A percentile compares a stretch with the other conserved stretches of the same genome.
phyloP scores from a whole-genome alignment of 164 flowering plant species.

The Magnolia sinica region DNA sequence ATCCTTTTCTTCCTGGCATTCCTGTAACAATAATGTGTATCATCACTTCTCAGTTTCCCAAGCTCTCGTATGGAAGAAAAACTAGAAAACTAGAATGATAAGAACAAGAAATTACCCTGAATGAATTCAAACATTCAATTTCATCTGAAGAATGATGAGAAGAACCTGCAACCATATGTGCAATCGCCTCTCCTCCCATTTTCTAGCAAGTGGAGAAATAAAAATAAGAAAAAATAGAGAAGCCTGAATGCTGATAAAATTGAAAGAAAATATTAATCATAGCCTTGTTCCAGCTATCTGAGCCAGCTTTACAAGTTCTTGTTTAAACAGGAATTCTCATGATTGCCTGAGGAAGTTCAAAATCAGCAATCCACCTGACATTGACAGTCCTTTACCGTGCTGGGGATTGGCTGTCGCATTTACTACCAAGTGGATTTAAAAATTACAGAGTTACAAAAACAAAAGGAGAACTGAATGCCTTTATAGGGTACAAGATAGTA shows the following conservation, averaged over 20 bases:
- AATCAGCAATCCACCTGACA: too few species aligned
- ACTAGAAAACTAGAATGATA: not conserved
- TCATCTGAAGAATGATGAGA: constrained; percentile 55
- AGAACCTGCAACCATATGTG: constrained; percentile 59
- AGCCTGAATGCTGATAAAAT: not conserved
- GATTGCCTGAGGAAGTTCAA: not conserved
- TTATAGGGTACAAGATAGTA: too few species aligned
- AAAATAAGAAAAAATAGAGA: constrained; percentile 3
- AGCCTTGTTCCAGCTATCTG: not conserved
- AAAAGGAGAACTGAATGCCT: too few species aligned
- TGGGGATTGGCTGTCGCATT: too few species aligned
- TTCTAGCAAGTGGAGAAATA: constrained; percentile 35
- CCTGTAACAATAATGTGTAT: constrained; percentile 33
- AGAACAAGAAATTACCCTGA: constrained; percentile 39
- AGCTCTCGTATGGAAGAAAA: not conserved
- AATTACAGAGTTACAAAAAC: too few species aligned
- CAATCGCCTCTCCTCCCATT: constrained; percentile 50
- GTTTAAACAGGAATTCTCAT: not conserved
- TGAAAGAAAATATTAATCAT: not conserved
- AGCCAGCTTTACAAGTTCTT: not conserved
- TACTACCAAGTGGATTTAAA: too few species aligned
- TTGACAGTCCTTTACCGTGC: too few species aligned
- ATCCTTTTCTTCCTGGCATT: constrained; percentile 34
- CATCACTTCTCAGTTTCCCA: not conserved
- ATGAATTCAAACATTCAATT: constrained; percentile 50